These are phyloP conservation scores for Chondrostereum purpureum DNA, from an alignment of 1,284 basidiomycete genomes.

Conservation along the genomic window DNA sequence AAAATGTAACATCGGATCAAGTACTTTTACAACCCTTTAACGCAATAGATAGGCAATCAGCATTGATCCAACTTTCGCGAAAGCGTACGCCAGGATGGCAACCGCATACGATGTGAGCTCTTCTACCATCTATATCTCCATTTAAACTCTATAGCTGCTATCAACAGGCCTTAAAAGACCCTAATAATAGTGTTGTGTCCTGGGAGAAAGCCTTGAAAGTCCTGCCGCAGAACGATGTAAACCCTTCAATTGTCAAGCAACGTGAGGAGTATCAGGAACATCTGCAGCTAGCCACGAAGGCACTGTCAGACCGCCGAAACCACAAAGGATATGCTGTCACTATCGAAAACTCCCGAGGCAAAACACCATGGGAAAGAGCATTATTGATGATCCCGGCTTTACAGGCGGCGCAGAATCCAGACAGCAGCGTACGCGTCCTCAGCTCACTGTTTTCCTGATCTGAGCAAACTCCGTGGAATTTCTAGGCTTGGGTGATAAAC, in stretches of 20 bases:
- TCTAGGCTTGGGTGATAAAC: not conserved
- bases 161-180: not conserved
- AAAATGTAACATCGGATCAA: not conserved
- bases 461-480: not conserved
- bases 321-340: not conserved
- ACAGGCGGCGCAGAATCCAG: not conserved
- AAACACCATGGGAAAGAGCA: not conserved
- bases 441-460: not conserved
- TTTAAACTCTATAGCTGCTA: not conserved
- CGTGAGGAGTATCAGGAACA: not conserved
- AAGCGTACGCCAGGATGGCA: not conserved
- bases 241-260: not conserved
- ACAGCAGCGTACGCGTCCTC: not conserved
- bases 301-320: not conserved
- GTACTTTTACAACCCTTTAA: not conserved
- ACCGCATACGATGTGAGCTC: not conserved
- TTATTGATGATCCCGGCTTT: not conserved
- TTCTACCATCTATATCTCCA: no score
- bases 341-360: not conserved
- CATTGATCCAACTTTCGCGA: not conserved
- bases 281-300: no score
- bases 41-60: not conserved
- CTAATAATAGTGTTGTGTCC: not conserved
- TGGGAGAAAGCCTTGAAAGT: constrained; percentile 2
- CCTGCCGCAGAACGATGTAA: not conserved